Evolutionary conservation across 1,284 basidiomycete species (phyloP).

Genomic region (Sporisorium reilianum): DNA sequence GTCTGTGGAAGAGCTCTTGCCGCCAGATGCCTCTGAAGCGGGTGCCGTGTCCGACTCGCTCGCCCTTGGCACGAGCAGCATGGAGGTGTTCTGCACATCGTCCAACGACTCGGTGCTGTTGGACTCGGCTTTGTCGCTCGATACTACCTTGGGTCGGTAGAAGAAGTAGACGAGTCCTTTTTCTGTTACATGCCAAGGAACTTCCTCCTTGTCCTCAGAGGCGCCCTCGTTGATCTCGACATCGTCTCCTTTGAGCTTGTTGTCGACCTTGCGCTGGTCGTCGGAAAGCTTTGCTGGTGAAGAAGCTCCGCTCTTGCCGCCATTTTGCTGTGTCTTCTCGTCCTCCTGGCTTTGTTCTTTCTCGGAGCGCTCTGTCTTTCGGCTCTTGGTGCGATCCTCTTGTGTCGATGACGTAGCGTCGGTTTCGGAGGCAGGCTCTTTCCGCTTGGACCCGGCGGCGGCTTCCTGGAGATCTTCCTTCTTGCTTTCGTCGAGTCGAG

Average conservation of each 20-base stretch:
- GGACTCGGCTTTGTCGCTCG: constrained; percentile 41
- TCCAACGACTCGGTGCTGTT: constrained; percentile 39
- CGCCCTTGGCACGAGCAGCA: constrained; percentile 46
- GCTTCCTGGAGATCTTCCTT: constrained; percentile 5
- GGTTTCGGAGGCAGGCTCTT: constrained; percentile 13
- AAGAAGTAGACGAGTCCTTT: constrained; percentile 54
- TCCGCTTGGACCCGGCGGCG: constrained; percentile 20
- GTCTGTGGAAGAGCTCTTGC: constrained; percentile 6
- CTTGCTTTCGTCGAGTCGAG: constrained; percentile 17
- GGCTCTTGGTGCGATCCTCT: constrained; percentile 17
- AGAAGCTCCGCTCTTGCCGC: not conserved
- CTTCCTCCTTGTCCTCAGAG: constrained; percentile 5
- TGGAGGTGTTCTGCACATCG: constrained; percentile 50
- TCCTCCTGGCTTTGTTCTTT: constrained; percentile 2
- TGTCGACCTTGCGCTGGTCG: constrained; percentile 22
- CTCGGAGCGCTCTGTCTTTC: constrained; percentile 13
- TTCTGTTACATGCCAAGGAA: constrained; percentile 41
- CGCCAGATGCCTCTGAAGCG: constrained; percentile 5
- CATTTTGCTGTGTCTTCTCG: not conserved
- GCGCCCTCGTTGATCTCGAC: constrained; percentile 20
- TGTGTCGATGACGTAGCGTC: not conserved
- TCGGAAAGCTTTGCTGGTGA: constrained; percentile 17
- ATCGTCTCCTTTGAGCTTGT: constrained; percentile 34
- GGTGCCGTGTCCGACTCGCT: constrained; percentile 49
- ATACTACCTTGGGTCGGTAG: constrained; percentile 55